Evolutionary conservation across 306 rosid genomes (phyloP).

Genomic region (Gleditsia sinensis): DNA sequence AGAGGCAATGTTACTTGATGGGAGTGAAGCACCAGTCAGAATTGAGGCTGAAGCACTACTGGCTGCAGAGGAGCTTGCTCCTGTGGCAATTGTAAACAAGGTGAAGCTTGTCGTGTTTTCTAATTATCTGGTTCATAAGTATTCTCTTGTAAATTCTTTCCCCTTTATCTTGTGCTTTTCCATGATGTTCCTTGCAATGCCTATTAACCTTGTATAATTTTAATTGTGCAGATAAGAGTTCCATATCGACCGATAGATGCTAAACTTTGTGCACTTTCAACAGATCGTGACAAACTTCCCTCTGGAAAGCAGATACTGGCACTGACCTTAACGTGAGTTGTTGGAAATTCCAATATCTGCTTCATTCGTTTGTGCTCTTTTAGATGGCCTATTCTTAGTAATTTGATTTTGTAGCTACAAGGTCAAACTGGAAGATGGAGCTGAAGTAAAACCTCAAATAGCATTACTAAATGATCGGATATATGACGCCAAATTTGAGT

Average conservation of each 20-base stretch:
- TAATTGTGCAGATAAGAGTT: conserved; percentile 65
- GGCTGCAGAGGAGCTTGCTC: conserved; percentile 82
- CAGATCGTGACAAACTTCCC: conserved; percentile 87
- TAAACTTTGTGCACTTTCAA: conserved; percentile 72
- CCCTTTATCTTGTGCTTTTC: conserved; percentile 16
- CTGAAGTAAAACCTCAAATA: conserved; percentile 81
- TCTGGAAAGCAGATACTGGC: conserved; percentile 91
- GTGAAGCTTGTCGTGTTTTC: conserved; percentile 41
- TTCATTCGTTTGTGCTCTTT: conserved; percentile 31
- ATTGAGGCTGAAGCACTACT: conserved; percentile 82
- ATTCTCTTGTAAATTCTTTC: conserved; percentile 21
- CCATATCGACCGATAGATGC: conserved; percentile 88
- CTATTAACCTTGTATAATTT: conserved; percentile 16
- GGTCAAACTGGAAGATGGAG: conserved; percentile 89
- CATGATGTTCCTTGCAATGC: conserved; percentile 23
- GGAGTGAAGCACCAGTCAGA: conserved; percentile 92
- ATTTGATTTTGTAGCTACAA: conserved; percentile 72
- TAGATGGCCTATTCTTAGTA: conserved; percentile 21
- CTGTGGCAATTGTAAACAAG: conserved; percentile 85
- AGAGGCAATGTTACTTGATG: conserved; percentile 80
- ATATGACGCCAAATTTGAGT: conserved; percentile 90
- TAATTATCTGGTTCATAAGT: neutral
- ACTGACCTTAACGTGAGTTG: conserved; percentile 79
- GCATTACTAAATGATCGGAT: conserved; percentile 82
- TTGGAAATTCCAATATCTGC: conserved; percentile 28